phyloP scores from a whole-genome alignment of 2,329 filamentous ascomycete genomes.

The Penicillium capsulatum region DNA sequence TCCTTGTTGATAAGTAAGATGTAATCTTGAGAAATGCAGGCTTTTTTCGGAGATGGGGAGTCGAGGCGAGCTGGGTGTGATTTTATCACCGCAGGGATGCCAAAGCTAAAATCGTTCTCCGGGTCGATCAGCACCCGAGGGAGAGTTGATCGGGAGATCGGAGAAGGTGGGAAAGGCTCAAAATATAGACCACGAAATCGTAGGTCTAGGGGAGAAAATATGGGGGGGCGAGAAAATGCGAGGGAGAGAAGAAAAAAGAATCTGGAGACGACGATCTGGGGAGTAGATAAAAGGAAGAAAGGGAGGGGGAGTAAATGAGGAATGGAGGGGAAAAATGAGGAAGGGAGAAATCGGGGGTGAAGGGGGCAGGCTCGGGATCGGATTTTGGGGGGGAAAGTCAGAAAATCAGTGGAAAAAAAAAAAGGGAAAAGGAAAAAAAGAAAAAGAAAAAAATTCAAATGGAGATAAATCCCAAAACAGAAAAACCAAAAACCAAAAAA shows the following conservation, averaged over 20 bases:
- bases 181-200: background rate
- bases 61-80: constrained; percentile 20
- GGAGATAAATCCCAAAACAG: too few relatives aligned
- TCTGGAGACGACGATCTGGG: constrained; percentile 29
- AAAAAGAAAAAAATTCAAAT: constrained; percentile 17
- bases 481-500: constrained; percentile 20
- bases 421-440: constrained; percentile 13
- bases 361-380: constrained; percentile 21
- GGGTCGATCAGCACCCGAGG: constrained; percentile 29
- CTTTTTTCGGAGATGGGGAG: constrained; percentile 4
- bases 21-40: constrained; percentile 15
- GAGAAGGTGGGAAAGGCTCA: background rate
- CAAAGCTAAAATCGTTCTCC: constrained; percentile 21
- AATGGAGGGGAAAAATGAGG: constrained; percentile 26
- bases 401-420: constrained; percentile 5
- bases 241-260: constrained; percentile 15
- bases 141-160: constrained; percentile 12
- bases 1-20: too few relatives aligned
- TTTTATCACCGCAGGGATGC: constrained; percentile 20
- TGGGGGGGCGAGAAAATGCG: constrained; percentile 7
- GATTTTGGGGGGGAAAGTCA: constrained; percentile 14
- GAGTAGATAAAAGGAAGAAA: constrained; percentile 21
- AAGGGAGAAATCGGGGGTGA: constrained; percentile 28
- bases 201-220: background rate
- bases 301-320: constrained; percentile 16